Evolutionary conservation across 2,329 filamentous ascomycete genomes (phyloP), one percentile per base, ranked within the genome.

Genomic region (Pyrenophora teres): DNA sequence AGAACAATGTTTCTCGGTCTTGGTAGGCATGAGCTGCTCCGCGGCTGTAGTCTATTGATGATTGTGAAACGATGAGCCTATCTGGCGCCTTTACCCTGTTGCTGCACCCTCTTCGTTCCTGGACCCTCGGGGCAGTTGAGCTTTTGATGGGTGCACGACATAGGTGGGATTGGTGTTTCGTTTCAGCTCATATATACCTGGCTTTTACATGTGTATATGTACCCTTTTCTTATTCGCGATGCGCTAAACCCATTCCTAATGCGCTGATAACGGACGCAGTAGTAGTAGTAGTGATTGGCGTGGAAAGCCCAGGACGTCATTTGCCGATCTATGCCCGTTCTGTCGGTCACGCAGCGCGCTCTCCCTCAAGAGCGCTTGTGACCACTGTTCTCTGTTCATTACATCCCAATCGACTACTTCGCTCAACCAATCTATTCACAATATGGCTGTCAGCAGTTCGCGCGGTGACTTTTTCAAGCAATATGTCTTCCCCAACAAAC

Each of bases 161-260:
- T 47, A 46, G 15, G 59, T 69, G 62, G 60, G 60, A 70, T 61
- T 56, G 67, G 52, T 57, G 69, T 65, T 72, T 62, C 64, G 68
- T 70, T 70, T 65, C 57, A 65, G 37, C 66, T 70, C 64, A 62
- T 59, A 71, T 67, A 72, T 53, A 16, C n/a, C 2, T 12, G 6
- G 15, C 13, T 2, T 18, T 2, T n/a, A 19, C 18, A 2, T 8
- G 21, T 9, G 4, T n/a, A n/a, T 6, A 12, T 10, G 5, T 25
- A n/a, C 15, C 4, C 21, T 2, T 23, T 33, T 32, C 27, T 21
- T 12, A 27, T 35, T 33, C 27, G 33, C 9, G 19, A 43, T 13
- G n/a, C 19, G n/a, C 10, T 21, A 5, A 1, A 3, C 19, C 19
- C 3, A 21, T 21, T 21, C 19, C 3, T 21, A 5, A 21, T 21